phyloP scores from a whole-genome alignment of 768 basidiomycete genomes.

The Clavaria fumosa region DNA sequence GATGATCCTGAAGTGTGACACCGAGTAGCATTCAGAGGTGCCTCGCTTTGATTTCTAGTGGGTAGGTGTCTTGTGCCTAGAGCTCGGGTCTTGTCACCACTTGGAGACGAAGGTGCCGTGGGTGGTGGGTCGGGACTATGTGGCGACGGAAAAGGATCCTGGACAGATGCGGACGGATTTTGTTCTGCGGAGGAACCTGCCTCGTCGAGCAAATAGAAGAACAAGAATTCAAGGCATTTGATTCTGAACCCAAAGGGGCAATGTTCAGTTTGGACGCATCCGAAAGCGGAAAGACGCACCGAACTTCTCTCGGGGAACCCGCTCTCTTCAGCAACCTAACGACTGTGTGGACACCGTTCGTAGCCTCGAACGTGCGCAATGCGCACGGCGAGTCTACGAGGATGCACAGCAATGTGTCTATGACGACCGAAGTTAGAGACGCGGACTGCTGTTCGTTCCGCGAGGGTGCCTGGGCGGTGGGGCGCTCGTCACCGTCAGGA shows the following conservation, averaged over 20 bases:
- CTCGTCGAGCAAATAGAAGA: conserved; percentile 72
- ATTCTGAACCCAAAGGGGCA: conserved; percentile 37
- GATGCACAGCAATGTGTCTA: conserved; percentile 77
- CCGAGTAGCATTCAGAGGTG: conserved; percentile 3
- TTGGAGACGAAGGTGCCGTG: conserved; percentile 12
- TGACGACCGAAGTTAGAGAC: conserved; percentile 52
- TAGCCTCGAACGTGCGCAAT: conserved; percentile 64
- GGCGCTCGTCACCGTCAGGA: conserved; percentile 15
- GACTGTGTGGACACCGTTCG: conserved; percentile 62
- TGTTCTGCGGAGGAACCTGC: conserved; percentile 11
- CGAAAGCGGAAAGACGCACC: conserved; percentile 30
- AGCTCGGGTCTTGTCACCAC: no score
- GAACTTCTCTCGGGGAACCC: conserved; percentile 72
- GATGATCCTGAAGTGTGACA: conserved; percentile 23
- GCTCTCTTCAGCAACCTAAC: conserved; percentile 83
- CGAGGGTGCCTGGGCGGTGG: no score
- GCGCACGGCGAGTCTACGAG: conserved; percentile 75
- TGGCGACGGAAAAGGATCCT: not conserved
- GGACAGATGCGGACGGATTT: conserved; percentile 6
- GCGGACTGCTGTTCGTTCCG: conserved; percentile 12
- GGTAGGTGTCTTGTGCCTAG: conserved; percentile 2
- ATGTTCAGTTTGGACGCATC: not conserved
- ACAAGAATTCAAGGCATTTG: conserved; percentile 91
- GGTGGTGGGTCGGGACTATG: conserved; percentile 1
- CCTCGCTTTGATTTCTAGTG: conserved; percentile 14